Conservation (phyloP, 176 grass and related monocot species). For the Bromus sterilis region DNA sequence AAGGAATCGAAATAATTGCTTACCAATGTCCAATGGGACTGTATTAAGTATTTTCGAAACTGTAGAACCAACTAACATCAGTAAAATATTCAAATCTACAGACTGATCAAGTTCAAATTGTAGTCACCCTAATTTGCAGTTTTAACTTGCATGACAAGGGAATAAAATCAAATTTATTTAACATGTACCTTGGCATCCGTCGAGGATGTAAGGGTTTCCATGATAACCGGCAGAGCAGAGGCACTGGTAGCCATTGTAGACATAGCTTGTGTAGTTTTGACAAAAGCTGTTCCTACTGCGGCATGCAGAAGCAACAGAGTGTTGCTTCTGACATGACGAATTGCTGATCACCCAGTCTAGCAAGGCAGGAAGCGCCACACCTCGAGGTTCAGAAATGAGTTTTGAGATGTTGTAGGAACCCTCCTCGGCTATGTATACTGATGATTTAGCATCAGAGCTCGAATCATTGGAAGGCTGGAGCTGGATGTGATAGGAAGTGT, state of each 20-base stretch:
- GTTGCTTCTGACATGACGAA: not conserved
- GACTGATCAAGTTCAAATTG: not conserved
- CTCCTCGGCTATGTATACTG: not conserved
- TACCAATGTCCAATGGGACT: not conserved
- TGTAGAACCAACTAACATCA: not conserved
- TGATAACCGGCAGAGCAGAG: conserved; percentile 23
- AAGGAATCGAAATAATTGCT: not conserved
- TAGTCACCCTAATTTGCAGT: not conserved
- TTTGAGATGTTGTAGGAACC: not conserved
- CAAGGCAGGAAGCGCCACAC: not conserved
- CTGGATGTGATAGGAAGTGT: conserved; percentile 22
- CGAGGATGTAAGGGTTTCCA: conserved; percentile 41
- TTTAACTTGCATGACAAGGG: not conserved
- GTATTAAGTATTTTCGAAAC: not conserved
- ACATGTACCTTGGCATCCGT: conserved; percentile 23
- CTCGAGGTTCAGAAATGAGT: not conserved
- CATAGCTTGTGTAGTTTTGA: not conserved
- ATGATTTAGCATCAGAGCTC: not conserved
- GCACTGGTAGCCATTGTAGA: conserved; percentile 23
- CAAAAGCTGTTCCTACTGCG: conserved; percentile 29
- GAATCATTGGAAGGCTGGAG: not conserved
- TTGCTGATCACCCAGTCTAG: conserved; percentile 40
- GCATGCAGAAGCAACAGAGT: not conserved
- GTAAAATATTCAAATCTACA: not conserved
- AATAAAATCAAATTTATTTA: not conserved